These are phyloP conservation scores for Hordeum marinum DNA, from an alignment of 176 grass and related monocot genomes.

Conservation along the genomic window DNA sequence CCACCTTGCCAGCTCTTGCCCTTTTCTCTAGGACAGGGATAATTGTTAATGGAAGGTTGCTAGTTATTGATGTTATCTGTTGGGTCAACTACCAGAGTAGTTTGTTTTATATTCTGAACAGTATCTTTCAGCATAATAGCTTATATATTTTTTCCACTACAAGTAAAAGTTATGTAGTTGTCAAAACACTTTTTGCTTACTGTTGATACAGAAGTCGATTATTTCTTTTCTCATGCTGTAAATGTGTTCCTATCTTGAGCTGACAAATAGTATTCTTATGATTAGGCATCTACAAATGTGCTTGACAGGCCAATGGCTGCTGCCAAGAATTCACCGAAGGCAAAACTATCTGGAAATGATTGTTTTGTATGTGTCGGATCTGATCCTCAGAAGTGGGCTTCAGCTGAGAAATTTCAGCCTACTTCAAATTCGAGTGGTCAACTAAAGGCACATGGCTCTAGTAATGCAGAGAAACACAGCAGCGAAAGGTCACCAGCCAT, in stretches of 20 bases:
- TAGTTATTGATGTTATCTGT: too few relatives aligned
- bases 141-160: neutral
- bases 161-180: too few relatives aligned
- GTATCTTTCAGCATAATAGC: neutral
- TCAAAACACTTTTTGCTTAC: neutral
- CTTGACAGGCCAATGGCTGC: conserved; percentile 24
- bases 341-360: conserved; percentile 29
- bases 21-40: neutral
- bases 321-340: conserved; percentile 19
- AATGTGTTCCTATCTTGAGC: neutral
- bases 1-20: neutral
- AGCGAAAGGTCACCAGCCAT: conserved; percentile 18
- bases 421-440: conserved; percentile 21
- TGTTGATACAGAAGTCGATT: neutral
- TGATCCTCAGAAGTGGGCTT: conserved; percentile 47
- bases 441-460: neutral
- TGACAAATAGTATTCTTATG: conserved; percentile 10
- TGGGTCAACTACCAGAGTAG: neutral
- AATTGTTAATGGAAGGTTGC: neutral
- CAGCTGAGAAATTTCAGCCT: conserved; percentile 47
- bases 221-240: neutral
- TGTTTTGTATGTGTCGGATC: conserved; percentile 20
- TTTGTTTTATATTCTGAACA: neutral
- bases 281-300: conserved; percentile 22
- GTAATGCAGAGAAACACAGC: conserved; percentile 19